These are phyloP conservation scores for Hygrocybe punicea DNA, from an alignment of 768 basidiomycete genomes.

Conservation along the genomic window DNA sequence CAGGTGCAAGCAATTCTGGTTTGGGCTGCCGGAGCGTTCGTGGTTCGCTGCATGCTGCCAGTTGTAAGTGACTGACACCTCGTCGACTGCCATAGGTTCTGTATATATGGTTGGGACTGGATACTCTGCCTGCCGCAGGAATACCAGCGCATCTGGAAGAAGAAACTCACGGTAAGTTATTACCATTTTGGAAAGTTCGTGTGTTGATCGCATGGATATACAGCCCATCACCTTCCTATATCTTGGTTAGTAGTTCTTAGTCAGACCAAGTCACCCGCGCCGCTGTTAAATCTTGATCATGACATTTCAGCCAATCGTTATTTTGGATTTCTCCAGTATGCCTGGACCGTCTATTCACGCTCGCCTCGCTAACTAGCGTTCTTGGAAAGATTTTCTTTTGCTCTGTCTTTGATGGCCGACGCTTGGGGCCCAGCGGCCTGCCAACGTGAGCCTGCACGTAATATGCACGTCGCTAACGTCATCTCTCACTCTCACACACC, in stretches of 20 bases:
- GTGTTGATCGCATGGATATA: background rate
- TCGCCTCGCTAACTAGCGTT: background rate
- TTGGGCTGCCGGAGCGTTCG: conserved; percentile 26
- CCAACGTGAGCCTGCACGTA: too few species aligned
- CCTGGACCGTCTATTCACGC: background rate
- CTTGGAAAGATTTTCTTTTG: too few species aligned
- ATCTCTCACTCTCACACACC: background rate
- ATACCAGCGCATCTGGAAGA: conserved; percentile 25
- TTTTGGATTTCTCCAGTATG: conserved; percentile 24
- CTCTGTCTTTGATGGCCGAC: too few species aligned
- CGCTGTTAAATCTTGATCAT: too few species aligned
- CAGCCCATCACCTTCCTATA: background rate
- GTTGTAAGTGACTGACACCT: conserved; percentile 7
- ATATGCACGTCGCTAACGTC: too few species aligned
- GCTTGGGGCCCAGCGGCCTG: too few species aligned
- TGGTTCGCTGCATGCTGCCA: conserved; percentile 1
- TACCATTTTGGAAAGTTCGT: background rate
- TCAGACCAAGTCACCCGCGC: too few species aligned
- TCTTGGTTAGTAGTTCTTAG: background rate
- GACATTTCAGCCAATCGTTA: conserved; percentile 19
- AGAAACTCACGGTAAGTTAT: conserved; percentile 19
- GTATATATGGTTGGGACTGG: conserved; percentile 29
- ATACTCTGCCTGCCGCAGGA: conserved; percentile 25
- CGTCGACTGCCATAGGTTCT: conserved; percentile 18
- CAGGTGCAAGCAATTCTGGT: conserved; percentile 22